These are phyloP conservation scores for Aurantiochytrium sp. DNA, from an alignment of 108 stramenopile species.

Conservation along the genomic window DNA sequence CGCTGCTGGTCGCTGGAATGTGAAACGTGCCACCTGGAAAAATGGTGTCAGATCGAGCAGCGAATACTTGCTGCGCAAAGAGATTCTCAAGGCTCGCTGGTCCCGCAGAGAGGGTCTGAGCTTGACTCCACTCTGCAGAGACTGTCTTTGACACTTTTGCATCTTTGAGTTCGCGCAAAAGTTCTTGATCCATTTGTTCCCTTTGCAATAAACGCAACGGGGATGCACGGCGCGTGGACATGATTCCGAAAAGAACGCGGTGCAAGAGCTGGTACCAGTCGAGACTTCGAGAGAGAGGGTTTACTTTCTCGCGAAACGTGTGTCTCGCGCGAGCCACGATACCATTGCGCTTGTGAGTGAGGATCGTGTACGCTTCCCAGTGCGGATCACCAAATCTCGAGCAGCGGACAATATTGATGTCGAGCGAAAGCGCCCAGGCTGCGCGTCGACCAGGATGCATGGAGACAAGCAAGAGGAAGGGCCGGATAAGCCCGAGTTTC, in stretches of 20 bases:
- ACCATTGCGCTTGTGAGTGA: background rate
- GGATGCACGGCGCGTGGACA: background rate
- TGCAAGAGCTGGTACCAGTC: background rate
- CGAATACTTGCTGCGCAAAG: background rate
- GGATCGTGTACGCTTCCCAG: background rate
- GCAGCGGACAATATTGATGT: background rate
- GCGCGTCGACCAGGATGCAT: background rate
- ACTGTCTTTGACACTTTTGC: background rate
- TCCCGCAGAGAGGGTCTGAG: background rate
- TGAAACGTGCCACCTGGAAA: background rate
- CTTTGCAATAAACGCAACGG: background rate
- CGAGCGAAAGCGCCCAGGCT: background rate
- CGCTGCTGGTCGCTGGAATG: background rate
- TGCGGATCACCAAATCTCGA: background rate
- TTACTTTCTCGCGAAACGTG: background rate
- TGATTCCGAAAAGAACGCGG: background rate
- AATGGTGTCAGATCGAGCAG: background rate
- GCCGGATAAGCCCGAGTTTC: background rate
- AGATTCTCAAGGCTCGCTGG: background rate
- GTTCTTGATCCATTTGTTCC: background rate
- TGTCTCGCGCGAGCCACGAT: background rate
- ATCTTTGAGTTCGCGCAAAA: background rate
- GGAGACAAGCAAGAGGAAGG: background rate
- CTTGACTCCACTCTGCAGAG: background rate
- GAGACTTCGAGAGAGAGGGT: background rate